Percentiles rank a stretch among this genome's conserved stretches.
Conservation (phyloP, 2,329 filamentous ascomycete species). For the Cordyceps cateniannulata region DNA sequence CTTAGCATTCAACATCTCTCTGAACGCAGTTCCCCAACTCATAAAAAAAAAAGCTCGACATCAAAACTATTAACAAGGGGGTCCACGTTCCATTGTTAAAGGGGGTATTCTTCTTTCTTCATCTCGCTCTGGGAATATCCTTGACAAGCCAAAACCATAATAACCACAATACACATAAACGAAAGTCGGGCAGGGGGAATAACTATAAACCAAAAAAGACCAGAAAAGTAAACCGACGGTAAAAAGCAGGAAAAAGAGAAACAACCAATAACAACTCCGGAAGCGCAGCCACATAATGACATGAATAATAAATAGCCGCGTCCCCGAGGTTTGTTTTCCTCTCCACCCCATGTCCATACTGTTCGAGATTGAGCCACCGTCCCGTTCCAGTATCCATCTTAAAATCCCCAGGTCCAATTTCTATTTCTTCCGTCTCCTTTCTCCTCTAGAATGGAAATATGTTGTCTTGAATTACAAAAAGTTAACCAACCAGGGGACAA, state of each 20-base stretch:
- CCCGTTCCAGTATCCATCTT: neutral
- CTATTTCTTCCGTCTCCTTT: constrained; percentile 2
- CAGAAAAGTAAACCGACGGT: constrained; percentile 7
- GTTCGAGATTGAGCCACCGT: neutral
- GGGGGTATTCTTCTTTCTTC: constrained; percentile 12
- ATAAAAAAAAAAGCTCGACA: neutral
- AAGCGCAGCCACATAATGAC: constrained; percentile 13
- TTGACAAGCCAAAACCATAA: constrained; percentile 1
- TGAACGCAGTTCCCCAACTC: neutral
- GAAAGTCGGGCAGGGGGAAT: constrained; percentile 3
- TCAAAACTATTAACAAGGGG: neutral
- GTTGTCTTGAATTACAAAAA: constrained; percentile 33
- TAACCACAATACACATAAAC: constrained; percentile 11
- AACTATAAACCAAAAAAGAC: constrained; percentile 12
- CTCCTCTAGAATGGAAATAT: neutral
- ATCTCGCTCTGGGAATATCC: constrained; percentile 13
- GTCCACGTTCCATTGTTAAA: neutral
- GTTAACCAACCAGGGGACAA: constrained; percentile 47
- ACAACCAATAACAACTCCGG: constrained; percentile 7
- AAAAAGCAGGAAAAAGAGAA: constrained; percentile 4
- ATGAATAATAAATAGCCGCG: constrained; percentile 9
- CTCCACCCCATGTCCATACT: neutral
- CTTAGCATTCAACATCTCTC: neutral
- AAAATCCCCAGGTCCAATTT: neutral
- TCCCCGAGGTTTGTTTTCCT: neutral